Conservation (phyloP, 371 early-diverging fungal species). For the Rhizopus sp. region DNA sequence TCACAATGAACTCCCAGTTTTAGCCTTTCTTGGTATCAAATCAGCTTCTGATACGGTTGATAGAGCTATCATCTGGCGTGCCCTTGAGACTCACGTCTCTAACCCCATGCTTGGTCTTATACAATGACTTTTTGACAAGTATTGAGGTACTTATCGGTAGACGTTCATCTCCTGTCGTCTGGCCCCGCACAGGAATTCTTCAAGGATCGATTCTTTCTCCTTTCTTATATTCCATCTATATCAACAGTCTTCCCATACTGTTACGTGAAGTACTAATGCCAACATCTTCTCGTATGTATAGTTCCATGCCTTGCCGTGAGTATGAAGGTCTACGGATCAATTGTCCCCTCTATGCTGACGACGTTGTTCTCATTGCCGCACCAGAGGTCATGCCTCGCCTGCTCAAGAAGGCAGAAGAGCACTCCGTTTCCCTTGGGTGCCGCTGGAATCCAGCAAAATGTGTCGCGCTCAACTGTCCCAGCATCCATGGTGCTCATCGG, state of each 20-base stretch:
- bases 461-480: conserved; percentile 11
- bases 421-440: conserved; percentile 23
- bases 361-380: conserved; percentile 15
- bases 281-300: neutral
- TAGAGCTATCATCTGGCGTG: conserved; percentile 16
- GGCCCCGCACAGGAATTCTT: conserved; percentile 3
- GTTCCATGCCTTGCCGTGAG: neutral
- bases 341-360: conserved; percentile 15
- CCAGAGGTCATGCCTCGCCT: conserved; percentile 1
- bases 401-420: conserved; percentile 9
- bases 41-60: conserved; percentile 24
- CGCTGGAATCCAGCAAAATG: conserved; percentile 33
- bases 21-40: conserved; percentile 23
- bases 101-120: conserved; percentile 9
- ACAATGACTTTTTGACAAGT: conserved; percentile 10
- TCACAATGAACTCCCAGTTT: conserved; percentile 4
- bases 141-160: conserved; percentile 6
- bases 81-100: conserved; percentile 1
- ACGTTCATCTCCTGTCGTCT: neutral
- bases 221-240: conserved; percentile 22
- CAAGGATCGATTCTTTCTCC: conserved; percentile 13
- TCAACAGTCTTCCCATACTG: conserved; percentile 19
- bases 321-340: conserved; percentile 3
- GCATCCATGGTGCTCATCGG: no score
- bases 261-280: conserved; percentile 6